A percentile compares a stretch with the other conserved stretches of the same genome.
Evolutionary conservation across 2,329 filamentous ascomycete species (phyloP).

Genomic region (Paraphoma chrysanthemicola): DNA sequence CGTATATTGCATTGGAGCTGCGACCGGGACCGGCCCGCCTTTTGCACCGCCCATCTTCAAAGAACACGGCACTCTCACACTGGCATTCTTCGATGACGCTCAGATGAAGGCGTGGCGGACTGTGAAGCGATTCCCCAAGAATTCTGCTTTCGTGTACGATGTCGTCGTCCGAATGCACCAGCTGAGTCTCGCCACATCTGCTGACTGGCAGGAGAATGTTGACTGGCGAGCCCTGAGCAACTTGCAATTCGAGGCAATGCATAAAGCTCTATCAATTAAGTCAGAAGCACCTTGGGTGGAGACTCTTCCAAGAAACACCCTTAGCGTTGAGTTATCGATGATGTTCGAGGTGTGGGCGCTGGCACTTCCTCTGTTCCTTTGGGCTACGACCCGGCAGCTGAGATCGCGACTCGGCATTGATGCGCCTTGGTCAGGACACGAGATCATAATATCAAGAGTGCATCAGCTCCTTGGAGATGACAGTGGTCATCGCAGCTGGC

Average conservation of each 20-base stretch:
- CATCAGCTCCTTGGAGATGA: constrained; percentile 10
- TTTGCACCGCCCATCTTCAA: constrained; percentile 17
- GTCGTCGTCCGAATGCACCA: constrained; percentile 22
- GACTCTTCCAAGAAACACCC: constrained; percentile 3
- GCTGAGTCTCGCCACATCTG: constrained; percentile 19
- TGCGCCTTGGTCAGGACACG: constrained; percentile 3
- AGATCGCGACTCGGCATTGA: constrained; percentile 2
- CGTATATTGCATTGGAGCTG: not conserved
- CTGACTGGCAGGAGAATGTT: constrained; percentile 19
- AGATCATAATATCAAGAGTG: constrained; percentile 15
- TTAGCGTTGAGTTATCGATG: constrained; percentile 12
- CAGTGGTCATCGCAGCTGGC: constrained; percentile 20
- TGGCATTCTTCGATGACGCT: constrained; percentile 27
- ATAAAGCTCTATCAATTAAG: constrained; percentile 9
- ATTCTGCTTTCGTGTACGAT: constrained; percentile 27
- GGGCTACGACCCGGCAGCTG: constrained; percentile 21
- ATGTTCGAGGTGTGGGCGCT: constrained; percentile 26
- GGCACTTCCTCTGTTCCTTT: constrained; percentile 20
- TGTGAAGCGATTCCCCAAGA: constrained; percentile 29
- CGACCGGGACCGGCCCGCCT: not conserved
- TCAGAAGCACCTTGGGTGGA: constrained; percentile 23
- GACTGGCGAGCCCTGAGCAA: constrained; percentile 24
- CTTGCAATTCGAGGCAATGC: constrained; percentile 24
- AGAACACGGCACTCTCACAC: constrained; percentile 7
- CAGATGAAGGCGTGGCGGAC: constrained; percentile 30